Percentiles rank a stretch among this genome's conserved stretches.
Conservation (phyloP, 805 yeast genomes). For the Brettanomyces sp. region DNA sequence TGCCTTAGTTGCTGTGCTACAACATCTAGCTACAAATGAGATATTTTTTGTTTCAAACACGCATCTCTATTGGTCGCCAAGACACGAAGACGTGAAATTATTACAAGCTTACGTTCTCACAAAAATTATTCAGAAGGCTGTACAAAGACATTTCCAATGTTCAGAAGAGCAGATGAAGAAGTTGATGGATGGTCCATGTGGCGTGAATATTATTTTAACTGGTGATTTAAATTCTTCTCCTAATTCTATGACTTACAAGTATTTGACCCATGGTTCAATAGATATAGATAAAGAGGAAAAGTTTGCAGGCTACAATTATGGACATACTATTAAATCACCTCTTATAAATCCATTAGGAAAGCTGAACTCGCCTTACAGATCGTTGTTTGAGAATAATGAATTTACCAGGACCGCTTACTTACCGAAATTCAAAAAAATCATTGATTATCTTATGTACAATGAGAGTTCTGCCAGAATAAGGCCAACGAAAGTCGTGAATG, state of each 20-base stretch:
- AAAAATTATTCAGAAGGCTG: slow-evolving; percentile 20
- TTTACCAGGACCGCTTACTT: slow-evolving; percentile 37
- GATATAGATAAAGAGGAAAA: slow-evolving; percentile 10
- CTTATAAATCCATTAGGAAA: slow-evolving; percentile 8
- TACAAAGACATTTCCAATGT: slow-evolving; percentile 13
- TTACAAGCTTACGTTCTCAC: slow-evolving; percentile 41
- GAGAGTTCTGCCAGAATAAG: slow-evolving; percentile 25
- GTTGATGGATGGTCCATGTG: slow-evolving; percentile 14
- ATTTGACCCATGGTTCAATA: slow-evolving; percentile 24
- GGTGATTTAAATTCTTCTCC: slow-evolving; percentile 53
- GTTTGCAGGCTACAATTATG: slow-evolving; percentile 16
- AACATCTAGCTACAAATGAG: slow-evolving; percentile 32
- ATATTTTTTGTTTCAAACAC: slow-evolving; percentile 44
- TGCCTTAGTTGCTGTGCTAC: slow-evolving; percentile 39
- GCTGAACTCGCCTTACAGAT: slow-evolving; percentile 22
- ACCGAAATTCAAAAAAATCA: slow-evolving; percentile 38
- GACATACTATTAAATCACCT: slow-evolving; percentile 6
- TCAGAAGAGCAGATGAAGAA: slow-evolving; percentile 2
- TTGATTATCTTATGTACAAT: slow-evolving; percentile 52
- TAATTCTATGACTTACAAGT: slow-evolving; percentile 38
- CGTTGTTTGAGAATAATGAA: slow-evolving; percentile 12
- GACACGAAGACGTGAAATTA: slow-evolving; percentile 43
- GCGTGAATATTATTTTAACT: slow-evolving; percentile 32
- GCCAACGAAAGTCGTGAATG: slow-evolving; percentile 41
- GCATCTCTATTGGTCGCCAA: slow-evolving; percentile 50